Conservation (phyloP, 2,329 filamentous ascomycete genomes). For the Xylariales sp. region DNA sequence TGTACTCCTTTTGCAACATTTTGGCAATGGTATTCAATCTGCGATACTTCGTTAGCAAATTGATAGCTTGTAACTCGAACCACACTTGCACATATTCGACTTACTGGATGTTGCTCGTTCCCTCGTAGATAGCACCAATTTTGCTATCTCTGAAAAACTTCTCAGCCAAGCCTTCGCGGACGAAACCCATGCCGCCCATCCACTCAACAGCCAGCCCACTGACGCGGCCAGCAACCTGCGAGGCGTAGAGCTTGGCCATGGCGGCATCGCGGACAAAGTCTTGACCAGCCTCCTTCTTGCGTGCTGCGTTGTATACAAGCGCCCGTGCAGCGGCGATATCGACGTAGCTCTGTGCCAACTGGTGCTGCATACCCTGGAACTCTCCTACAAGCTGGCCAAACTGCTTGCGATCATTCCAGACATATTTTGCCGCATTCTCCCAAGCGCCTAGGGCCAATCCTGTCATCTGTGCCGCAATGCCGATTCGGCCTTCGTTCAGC, state of each 20-base stretch:
- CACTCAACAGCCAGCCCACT: constrained; percentile 87
- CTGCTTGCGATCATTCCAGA: constrained; percentile 97
- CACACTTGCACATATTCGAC: constrained; percentile 25
- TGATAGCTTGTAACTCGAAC: too few relatives aligned
- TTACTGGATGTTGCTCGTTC: constrained; percentile 73
- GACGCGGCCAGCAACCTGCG: constrained; percentile 86
- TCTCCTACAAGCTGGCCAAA: constrained; percentile 91
- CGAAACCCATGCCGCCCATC: constrained; percentile 99
- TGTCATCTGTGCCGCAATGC: constrained; percentile 98
- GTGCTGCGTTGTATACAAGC: constrained; percentile 90
- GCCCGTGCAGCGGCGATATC: constrained; percentile 90
- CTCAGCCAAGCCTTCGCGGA: constrained; percentile 91
- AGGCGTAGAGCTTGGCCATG: constrained; percentile 96
- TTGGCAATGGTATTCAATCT: constrained; percentile 62
- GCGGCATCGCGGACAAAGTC: constrained; percentile 94
- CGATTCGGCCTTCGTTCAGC: constrained; percentile 94
- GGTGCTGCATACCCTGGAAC: constrained; percentile 99
- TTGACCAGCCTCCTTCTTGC: constrained; percentile 96
- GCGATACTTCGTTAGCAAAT: constrained; percentile 18
- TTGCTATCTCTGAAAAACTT: constrained; percentile 98
- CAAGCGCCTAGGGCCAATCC: constrained; percentile 90
- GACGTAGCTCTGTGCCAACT: constrained; percentile 91
- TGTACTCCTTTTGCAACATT: constrained; percentile 59
- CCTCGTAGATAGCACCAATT: constrained; percentile 97
- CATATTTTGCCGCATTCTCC: constrained; percentile 92